Conservation (phyloP, 805 yeast species). For the Brettanomyces naardenensis region DNA sequence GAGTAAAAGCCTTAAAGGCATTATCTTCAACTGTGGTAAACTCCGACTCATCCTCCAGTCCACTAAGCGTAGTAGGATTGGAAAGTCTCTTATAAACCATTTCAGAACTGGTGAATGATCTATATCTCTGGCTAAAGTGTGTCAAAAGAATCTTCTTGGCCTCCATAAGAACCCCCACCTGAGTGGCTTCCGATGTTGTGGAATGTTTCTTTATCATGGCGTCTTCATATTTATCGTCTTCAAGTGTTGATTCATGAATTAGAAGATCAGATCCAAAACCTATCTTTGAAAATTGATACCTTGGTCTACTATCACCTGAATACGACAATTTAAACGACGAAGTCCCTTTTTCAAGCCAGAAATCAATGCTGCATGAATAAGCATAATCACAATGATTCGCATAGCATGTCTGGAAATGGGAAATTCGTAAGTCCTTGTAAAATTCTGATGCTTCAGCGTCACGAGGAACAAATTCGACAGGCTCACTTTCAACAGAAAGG, state of each 20-base stretch:
- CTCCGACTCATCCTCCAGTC: constrained; percentile 5
- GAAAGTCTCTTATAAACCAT: constrained; percentile 18
- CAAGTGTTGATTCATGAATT: constrained; percentile 91
- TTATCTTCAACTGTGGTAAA: constrained; percentile 8
- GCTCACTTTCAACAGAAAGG: neutral
- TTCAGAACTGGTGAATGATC: constrained; percentile 33
- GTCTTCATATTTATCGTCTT: constrained; percentile 66
- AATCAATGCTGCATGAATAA: constrained; percentile 54
- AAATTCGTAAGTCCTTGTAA: constrained; percentile 14
- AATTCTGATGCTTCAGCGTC: constrained; percentile 2
- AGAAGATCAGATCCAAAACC: constrained; percentile 66
- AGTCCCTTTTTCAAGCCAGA: constrained; percentile 24
- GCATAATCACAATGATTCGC: constrained; percentile 86
- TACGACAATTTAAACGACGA: constrained; percentile 62
- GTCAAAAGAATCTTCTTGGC: constrained; percentile 70
- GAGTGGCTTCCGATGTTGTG: constrained; percentile 81
- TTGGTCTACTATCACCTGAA: constrained; percentile 95
- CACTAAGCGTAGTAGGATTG: constrained; percentile 7
- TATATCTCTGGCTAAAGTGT: constrained; percentile 89
- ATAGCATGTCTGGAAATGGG: constrained; percentile 51
- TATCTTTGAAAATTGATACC: constrained; percentile 45
- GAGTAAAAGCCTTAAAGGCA: neutral
- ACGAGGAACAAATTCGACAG: constrained; percentile 3
- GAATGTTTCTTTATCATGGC: constrained; percentile 81
- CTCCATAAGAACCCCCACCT: constrained; percentile 61